Conservation (phyloP, 2,329 filamentous ascomycete species). For the Lachnellula hyalina region DNA sequence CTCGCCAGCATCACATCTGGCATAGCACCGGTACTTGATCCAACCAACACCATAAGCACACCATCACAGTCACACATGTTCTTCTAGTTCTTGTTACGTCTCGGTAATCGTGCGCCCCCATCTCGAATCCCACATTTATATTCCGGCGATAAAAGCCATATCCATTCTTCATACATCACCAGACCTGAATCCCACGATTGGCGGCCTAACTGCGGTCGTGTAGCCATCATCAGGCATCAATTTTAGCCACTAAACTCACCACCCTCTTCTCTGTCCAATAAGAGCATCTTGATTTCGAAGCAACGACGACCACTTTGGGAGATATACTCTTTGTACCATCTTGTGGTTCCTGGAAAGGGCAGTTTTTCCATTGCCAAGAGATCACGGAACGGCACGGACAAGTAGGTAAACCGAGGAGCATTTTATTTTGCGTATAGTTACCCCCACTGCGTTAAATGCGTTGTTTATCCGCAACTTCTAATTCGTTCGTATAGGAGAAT, state of each 20-base stretch:
- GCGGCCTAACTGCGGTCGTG: not conserved
- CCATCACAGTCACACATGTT: not conserved
- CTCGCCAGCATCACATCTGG: not conserved
- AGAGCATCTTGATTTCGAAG: constrained; percentile 4
- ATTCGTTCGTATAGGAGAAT: not conserved
- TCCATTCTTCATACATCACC: not conserved
- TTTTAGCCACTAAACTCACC: not conserved
- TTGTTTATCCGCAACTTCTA: not conserved
- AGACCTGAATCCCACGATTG: not conserved
- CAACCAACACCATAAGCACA: not conserved
- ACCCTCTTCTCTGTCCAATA: constrained; percentile 3
- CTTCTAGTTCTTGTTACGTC: not conserved
- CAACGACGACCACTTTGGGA: not conserved
- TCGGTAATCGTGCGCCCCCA: not conserved
- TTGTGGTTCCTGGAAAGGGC: not conserved
- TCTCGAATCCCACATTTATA: not conserved
- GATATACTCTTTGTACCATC: not conserved
- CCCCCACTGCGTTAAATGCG: not conserved
- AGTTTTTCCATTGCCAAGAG: not conserved
- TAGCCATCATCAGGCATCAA: not conserved
- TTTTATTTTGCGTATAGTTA: not conserved
- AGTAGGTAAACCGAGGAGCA: not conserved
- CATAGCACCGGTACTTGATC: not conserved
- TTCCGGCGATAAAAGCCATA: too few species aligned
- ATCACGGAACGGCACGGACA: not conserved